Conservation (phyloP, 768 basidiomycete species). For the Phylloporus sp. region DNA sequence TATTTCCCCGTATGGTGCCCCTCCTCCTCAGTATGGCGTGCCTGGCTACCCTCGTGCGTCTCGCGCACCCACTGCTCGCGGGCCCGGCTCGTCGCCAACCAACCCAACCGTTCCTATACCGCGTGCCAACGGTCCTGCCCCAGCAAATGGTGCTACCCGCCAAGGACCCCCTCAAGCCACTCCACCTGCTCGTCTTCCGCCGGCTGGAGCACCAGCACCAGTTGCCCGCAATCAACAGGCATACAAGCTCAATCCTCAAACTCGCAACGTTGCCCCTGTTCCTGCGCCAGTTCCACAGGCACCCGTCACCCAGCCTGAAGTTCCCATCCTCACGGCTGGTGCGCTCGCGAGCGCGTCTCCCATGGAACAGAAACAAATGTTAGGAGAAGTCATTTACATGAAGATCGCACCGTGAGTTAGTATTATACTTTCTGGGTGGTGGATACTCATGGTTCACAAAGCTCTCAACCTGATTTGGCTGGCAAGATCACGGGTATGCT, state of each 20-base stretch:
- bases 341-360: slow-evolving; percentile 56
- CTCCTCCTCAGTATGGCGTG: slow-evolving; percentile 74
- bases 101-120: slow-evolving; percentile 60
- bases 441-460: slow-evolving; percentile 28
- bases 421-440: neutral
- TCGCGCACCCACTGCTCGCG: slow-evolving; percentile 62
- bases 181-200: slow-evolving; percentile 42
- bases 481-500: slow-evolving; percentile 99
- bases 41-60: slow-evolving; percentile 59
- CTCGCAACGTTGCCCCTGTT: slow-evolving; percentile 34
- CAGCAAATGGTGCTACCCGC: slow-evolving; percentile 53
- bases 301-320: slow-evolving; percentile 45
- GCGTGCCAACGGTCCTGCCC: slow-evolving; percentile 60
- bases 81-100: slow-evolving; percentile 67
- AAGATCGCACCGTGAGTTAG: slow-evolving; percentile 69
- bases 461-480: slow-evolving; percentile 85
- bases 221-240: slow-evolving; percentile 33
- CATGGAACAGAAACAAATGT: slow-evolving; percentile 97
- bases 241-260: slow-evolving; percentile 34
- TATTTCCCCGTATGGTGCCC: slow-evolving; percentile 69
- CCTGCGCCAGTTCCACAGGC: slow-evolving; percentile 32
- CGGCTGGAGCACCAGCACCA: slow-evolving; percentile 45
- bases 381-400: slow-evolving; percentile 96
- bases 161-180: slow-evolving; percentile 37
- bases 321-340: slow-evolving; percentile 59